Evolutionary conservation across 2,329 filamentous ascomycete genomes (phyloP).

Genomic region (Bipolaris cookei): DNA sequence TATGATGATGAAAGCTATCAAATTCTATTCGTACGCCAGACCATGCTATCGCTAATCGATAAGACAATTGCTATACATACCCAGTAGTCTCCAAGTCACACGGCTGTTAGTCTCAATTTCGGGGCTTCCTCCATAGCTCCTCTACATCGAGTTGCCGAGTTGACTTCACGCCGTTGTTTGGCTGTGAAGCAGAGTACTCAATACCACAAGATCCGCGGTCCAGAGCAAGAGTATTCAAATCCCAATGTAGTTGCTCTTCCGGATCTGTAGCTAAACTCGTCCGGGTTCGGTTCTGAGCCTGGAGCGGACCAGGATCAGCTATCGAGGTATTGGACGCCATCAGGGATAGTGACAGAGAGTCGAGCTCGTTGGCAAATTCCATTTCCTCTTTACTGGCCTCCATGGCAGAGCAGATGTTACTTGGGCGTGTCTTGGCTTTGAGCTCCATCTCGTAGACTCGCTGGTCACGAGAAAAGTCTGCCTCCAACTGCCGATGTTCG

Average conservation of each 20-base stretch:
- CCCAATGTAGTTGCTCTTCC: conserved; percentile 47
- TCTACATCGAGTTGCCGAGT: conserved; percentile 26
- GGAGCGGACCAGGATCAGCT: conserved; percentile 6
- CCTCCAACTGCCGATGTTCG: conserved; percentile 38
- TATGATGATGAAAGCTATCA: neutral
- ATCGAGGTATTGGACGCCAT: conserved; percentile 31
- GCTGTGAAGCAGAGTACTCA: conserved; percentile 33
- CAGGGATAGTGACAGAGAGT: conserved; percentile 41
- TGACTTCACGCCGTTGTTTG: conserved; percentile 16
- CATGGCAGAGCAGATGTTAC: conserved; percentile 38
- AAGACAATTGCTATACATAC: neutral
- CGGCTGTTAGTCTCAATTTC: conserved; percentile 1
- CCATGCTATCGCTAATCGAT: conserved; percentile 21
- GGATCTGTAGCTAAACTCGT: conserved; percentile 39
- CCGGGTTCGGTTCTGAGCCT: conserved; percentile 25
- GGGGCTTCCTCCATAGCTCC: conserved; percentile 37
- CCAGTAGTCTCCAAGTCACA: neutral
- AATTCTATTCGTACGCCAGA: conserved; percentile 6
- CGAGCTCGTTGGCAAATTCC: conserved; percentile 40
- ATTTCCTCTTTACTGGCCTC: conserved; percentile 42
- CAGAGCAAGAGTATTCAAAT: conserved; percentile 39
- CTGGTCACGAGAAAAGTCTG: conserved; percentile 35
- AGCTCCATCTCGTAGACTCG: conserved; percentile 36
- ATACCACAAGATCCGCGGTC: conserved; percentile 44
- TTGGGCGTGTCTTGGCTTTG: conserved; percentile 33